Evolutionary conservation across 2,329 filamentous ascomycete genomes (phyloP).

Genomic region (Calonectria leucothoes): DNA sequence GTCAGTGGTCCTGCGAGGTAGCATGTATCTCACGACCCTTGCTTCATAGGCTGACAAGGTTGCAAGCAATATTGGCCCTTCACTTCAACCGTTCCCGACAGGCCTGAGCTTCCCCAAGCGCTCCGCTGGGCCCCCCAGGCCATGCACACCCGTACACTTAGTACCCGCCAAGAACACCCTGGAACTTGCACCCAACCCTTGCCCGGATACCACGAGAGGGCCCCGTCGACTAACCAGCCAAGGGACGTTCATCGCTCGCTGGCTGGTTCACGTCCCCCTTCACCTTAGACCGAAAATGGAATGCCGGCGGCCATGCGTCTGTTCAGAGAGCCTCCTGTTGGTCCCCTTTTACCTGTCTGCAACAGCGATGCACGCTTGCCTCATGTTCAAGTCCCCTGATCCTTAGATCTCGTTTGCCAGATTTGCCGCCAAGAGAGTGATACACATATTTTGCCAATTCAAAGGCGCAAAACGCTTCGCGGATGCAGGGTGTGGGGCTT

Average conservation of each 20-base stretch:
- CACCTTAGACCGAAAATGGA: slow-evolving; percentile 17
- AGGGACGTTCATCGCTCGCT: slow-evolving; percentile 2
- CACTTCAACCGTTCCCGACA: slow-evolving; percentile 21
- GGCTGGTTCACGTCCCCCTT: not conserved
- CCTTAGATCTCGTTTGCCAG: slow-evolving; percentile 8
- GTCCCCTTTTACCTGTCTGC: not conserved
- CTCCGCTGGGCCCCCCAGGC: not conserved
- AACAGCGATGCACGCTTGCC: not conserved
- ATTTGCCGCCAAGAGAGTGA: slow-evolving; percentile 9
- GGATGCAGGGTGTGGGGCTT: slow-evolving; percentile 36
- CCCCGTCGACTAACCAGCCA: not conserved
- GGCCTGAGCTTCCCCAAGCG: slow-evolving; percentile 27
- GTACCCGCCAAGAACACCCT: slow-evolving; percentile 12
- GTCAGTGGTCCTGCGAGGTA: not conserved
- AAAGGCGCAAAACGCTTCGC: slow-evolving; percentile 35
- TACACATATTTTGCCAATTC: slow-evolving; percentile 6
- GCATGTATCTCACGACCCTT: slow-evolving; percentile 37
- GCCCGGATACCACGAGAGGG: not conserved
- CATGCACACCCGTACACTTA: slow-evolving; percentile 9
- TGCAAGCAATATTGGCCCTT: slow-evolving; percentile 36
- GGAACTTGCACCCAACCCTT: slow-evolving; percentile 2
- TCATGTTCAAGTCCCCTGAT: not conserved
- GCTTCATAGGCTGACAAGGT: slow-evolving; percentile 43
- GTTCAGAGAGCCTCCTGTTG: not conserved
- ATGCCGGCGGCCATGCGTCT: slow-evolving; percentile 10